Conservation (phyloP, 805 yeast species). For the Soucietia sequanensis region DNA sequence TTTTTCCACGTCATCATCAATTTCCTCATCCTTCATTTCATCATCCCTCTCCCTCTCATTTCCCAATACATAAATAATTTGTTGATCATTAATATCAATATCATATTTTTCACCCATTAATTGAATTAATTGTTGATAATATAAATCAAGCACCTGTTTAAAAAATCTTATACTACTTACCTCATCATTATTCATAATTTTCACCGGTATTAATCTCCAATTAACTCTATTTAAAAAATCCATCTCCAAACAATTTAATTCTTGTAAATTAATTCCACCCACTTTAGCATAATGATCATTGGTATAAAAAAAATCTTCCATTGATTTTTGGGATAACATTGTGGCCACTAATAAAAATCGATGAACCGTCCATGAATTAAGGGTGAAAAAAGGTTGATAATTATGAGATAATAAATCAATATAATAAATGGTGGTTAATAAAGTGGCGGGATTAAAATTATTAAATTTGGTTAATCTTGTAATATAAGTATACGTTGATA, state of each 20-base stretch:
- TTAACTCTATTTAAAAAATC: slow-evolving; percentile 81
- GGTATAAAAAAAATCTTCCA: slow-evolving; percentile 92
- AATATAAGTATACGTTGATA: slow-evolving; percentile 75
- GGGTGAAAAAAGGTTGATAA: slow-evolving; percentile 70
- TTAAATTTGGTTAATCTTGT: slow-evolving; percentile 79
- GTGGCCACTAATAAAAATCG: slow-evolving; percentile 88
- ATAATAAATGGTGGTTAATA: slow-evolving; percentile 82
- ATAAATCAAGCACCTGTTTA: slow-evolving; percentile 38
- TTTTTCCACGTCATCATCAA: slow-evolving; percentile 7
- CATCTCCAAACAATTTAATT: slow-evolving; percentile 80
- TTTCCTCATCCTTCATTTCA: slow-evolving; percentile 4
- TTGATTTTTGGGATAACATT: slow-evolving; percentile 83
- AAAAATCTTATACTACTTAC: slow-evolving; percentile 26
- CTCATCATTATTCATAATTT: slow-evolving; percentile 17
- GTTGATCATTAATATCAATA: slow-evolving; percentile 13
- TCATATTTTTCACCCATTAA: slow-evolving; percentile 44
- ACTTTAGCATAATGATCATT: slow-evolving; percentile 93
- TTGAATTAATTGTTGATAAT: slow-evolving; percentile 38
- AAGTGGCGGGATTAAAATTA: slow-evolving; percentile 77
- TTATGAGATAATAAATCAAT: slow-evolving; percentile 80
- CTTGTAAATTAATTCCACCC: slow-evolving; percentile 86
- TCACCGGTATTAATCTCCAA: slow-evolving; percentile 54
- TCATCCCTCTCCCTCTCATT: no score
- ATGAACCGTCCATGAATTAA: slow-evolving; percentile 91
- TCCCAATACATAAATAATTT: slow-evolving; percentile 10